A percentile compares a stretch with the other conserved stretches of the same genome.
Evolutionary conservation across 2,329 filamentous ascomycete species (phyloP).

Genomic region (Aspergillus sp.): DNA sequence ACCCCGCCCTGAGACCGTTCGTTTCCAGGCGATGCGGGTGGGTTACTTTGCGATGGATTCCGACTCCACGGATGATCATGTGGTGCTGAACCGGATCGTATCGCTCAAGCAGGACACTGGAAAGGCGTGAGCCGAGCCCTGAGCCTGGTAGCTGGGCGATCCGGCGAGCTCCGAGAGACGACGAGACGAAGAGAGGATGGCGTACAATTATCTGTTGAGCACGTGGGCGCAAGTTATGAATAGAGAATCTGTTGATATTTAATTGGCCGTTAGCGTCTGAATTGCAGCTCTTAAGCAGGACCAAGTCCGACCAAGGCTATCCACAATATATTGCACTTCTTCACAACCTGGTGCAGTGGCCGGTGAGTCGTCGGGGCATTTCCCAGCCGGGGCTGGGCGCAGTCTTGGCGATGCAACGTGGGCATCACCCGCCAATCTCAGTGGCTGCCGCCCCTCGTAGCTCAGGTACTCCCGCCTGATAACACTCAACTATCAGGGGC

Average conservation of each 20-base stretch:
- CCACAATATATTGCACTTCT: neutral
- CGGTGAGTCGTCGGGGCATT: slow-evolving; percentile 12
- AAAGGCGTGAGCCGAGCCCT: slow-evolving; percentile 12
- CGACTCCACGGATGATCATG: slow-evolving; percentile 76
- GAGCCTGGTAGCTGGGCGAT: neutral
- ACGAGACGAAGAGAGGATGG: neutral
- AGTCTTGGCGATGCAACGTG: slow-evolving; percentile 19
- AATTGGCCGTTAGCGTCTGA: slow-evolving; percentile 6
- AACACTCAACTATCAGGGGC: neutral
- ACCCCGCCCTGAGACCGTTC: slow-evolving; percentile 71
- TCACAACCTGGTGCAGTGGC: neutral
- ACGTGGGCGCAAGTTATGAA: neutral
- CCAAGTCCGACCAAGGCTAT: neutral
- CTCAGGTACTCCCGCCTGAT: neutral
- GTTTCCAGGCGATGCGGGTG: slow-evolving; percentile 90
- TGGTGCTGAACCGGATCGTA: slow-evolving; percentile 90
- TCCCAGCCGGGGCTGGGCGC: slow-evolving; percentile 1
- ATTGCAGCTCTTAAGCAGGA: neutral
- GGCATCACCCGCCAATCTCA: slow-evolving; percentile 2
- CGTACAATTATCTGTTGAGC: neutral
- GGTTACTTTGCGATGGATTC: slow-evolving; percentile 69
- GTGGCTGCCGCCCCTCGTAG: neutral
- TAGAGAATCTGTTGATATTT: slow-evolving; percentile 9
- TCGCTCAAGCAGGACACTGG: slow-evolving; percentile 71
- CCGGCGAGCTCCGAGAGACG: neutral